A percentile compares a stretch with the other conserved stretches of the same genome.
These are phyloP conservation scores for Lolium rigidum DNA, from an alignment of 176 grass and related monocot genomes.

Conservation along the genomic window DNA sequence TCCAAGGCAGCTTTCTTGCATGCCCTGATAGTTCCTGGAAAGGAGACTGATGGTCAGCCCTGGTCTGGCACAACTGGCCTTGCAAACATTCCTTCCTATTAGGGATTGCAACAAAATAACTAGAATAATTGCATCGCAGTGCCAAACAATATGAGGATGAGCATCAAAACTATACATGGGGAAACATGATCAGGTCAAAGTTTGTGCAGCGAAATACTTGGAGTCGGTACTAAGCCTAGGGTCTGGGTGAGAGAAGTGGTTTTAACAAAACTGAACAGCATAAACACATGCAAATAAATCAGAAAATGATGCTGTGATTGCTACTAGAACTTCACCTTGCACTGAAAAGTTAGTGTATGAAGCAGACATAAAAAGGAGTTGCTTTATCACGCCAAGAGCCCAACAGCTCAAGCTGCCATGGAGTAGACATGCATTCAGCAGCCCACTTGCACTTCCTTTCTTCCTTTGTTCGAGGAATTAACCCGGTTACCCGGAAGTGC, in stretches of 20 bases:
- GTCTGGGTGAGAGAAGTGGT: background rate
- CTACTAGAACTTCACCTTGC: background rate
- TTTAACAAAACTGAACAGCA: background rate
- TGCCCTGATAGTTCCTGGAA: constrained; percentile 53
- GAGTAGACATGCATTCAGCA: background rate
- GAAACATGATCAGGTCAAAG: background rate
- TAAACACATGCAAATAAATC: background rate
- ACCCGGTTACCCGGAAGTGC: background rate
- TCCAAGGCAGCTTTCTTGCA: constrained; percentile 62
- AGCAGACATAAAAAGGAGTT: too few relatives aligned
- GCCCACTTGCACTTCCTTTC: background rate
- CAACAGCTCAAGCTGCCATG: background rate
- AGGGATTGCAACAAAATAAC: background rate
- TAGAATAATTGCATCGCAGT: background rate
- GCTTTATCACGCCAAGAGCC: background rate
- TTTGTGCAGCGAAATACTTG: background rate
- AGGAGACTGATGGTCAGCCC: background rate
- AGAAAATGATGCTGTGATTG: background rate
- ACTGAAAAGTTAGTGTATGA: background rate
- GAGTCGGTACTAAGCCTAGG: background rate
- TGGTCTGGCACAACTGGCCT: background rate
- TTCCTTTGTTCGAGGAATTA: background rate
- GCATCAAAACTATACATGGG: background rate
- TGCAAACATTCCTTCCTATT: background rate
- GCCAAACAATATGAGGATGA: background rate